Evolutionary conservation across 805 yeast genomes (phyloP), one percentile per base, ranked within the genome.

Genomic region (Candida peoriensis): DNA sequence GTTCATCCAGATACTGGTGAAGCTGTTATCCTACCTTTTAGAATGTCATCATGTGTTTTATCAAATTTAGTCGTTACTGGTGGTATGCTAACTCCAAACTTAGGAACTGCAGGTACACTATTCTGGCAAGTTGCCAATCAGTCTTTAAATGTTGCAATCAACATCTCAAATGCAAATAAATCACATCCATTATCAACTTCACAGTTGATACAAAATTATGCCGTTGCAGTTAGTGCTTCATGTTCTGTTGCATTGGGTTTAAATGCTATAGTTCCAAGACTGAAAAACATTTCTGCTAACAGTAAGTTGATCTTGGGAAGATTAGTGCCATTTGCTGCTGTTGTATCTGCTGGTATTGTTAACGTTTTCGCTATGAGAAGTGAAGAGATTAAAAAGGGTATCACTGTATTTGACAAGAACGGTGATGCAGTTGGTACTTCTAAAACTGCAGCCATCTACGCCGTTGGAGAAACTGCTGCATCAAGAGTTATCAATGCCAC

Each of bases 81-180:
- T 4, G 99, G 99, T 46, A 93, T 93, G 99, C 72, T 93, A 46
- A 90, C 97, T 2, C 99, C 99, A 7, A 83, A 84, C 37, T 60
- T 93, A 54, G 94, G 95, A 8, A 78, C 88, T 8, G 76, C 73
- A 0, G 99, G 98, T 24, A 90, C 97, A 0, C 57, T 88, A 16
- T 90, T 93, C 62, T 93, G 98, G 99, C 99, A 93, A 64, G 76
- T 93, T 57, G 95, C 97, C 15, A 93, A 93, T 63, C 99, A 93
- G 63, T 86, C 96, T 16, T 70, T 93, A 45, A 93, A 93, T 54
- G 99, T 93, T 37, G 98, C 98, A 3, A 86, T 93, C 47, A 93
- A 93, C 61, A 86, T 93, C 27, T 93, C 97, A 28, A 93, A 93
- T 55, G 90, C 96, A 22, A 93, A 93, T 67, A 93, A 93, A 57